Conservation (phyloP, 2,329 filamentous ascomycete genomes). For the Botrytis elliptica region DNA sequence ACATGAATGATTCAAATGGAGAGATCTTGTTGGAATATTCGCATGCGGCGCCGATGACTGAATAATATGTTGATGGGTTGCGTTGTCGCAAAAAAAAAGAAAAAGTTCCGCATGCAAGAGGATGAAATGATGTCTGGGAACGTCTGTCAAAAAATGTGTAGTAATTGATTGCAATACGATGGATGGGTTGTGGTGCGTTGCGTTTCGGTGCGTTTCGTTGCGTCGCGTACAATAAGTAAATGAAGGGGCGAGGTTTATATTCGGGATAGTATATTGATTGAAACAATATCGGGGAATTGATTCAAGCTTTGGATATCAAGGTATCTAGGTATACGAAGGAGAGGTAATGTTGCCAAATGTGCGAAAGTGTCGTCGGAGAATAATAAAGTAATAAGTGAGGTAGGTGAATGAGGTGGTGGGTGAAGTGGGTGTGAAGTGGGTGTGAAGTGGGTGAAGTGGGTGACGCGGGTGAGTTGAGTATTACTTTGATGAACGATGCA, state of each 20-base stretch:
- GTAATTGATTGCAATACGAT: background rate
- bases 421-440: background rate
- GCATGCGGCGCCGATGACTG: constrained; percentile 1
- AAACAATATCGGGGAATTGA: constrained; percentile 13
- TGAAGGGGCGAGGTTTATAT: background rate
- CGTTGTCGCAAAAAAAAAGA: background rate
- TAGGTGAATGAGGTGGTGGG: background rate
- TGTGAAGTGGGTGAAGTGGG: background rate
- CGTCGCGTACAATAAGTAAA: background rate
- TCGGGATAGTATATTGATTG: background rate
- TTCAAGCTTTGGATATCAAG: background rate
- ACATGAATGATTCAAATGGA: constrained; percentile 5
- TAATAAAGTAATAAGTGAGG: background rate
- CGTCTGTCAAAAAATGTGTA: background rate
- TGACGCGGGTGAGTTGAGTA: too few species aligned
- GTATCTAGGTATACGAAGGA: background rate
- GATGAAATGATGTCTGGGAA: background rate
- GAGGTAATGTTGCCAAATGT: background rate
- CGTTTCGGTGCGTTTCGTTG: background rate
- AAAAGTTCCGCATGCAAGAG: constrained; percentile 14
- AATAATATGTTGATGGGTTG: background rate
- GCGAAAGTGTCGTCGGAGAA: background rate
- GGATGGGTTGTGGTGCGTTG: background rate
- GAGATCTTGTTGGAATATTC: background rate
- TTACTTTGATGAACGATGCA: background rate